phyloP scores from a whole-genome alignment of 2,329 filamentous ascomycete genomes.

The Cercospora sp. region DNA sequence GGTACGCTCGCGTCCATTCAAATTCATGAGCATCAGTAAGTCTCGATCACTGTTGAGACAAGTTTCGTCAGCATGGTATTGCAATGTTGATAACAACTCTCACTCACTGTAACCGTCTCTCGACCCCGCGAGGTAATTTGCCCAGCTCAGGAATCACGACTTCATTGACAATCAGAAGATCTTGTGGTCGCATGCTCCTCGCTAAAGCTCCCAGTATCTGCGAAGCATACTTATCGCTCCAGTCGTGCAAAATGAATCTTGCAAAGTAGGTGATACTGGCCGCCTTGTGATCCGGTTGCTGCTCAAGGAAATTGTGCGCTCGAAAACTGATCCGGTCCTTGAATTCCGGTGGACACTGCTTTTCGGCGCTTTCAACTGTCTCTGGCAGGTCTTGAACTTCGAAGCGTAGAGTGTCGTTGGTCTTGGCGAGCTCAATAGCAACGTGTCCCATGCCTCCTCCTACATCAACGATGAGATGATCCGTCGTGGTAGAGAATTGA shows the following conservation, averaged over 20 bases:
- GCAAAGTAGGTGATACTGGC: neutral
- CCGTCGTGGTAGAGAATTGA: neutral
- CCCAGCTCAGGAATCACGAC: neutral
- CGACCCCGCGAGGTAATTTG: neutral
- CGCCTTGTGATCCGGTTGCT: neutral
- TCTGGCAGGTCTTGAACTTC: neutral
- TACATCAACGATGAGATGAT: neutral
- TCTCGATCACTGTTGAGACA: neutral
- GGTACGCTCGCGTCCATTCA: neutral
- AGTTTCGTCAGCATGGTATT: neutral
- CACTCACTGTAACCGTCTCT: neutral
- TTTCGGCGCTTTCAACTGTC: neutral
- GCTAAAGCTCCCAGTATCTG: slow-evolving; percentile 1
- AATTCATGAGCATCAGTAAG: neutral
- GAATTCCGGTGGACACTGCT: neutral
- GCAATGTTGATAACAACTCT: neutral
- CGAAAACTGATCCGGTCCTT: neutral
- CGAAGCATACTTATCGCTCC: slow-evolving; percentile 13
- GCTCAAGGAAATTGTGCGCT: neutral
- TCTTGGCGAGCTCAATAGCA: neutral
- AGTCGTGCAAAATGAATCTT: slow-evolving; percentile 10
- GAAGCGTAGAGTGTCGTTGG: neutral
- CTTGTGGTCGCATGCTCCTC: neutral
- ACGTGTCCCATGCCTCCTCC: neutral
- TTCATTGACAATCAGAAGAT: neutral